A percentile compares a stretch with the other conserved stretches of the same genome.
Conservation (phyloP, 805 yeast genomes). For the Cyberlindnera amylophila region DNA sequence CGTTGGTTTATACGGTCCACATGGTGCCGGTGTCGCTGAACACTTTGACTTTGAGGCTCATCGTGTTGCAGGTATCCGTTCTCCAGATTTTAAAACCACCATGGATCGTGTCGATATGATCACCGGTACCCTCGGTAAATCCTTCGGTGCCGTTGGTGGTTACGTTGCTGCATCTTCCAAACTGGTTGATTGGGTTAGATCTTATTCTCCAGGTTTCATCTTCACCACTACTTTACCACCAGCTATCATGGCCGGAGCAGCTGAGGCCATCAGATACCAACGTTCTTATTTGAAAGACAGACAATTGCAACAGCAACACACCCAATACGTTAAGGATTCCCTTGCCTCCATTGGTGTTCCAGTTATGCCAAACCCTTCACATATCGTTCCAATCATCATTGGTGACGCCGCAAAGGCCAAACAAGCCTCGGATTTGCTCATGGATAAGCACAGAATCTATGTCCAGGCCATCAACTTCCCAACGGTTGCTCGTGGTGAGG, state of each 20-base stretch:
- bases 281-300: conserved; percentile 75
- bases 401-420: conserved; percentile 95
- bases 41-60: conserved; percentile 88
- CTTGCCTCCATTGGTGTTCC: conserved; percentile 78
- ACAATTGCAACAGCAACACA: conserved; percentile 77
- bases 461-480: conserved; percentile 99
- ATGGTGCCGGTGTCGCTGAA: conserved; percentile 99
- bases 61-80: conserved; percentile 58
- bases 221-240: conserved; percentile 98
- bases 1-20: conserved; percentile 98
- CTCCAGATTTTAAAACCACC: conserved; percentile 53
- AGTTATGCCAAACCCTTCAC: conserved; percentile 96
- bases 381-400: conserved; percentile 90
- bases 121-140: conserved; percentile 97
- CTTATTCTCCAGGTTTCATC: conserved; percentile 95
- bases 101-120: conserved; percentile 92
- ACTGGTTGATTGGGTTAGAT: conserved; percentile 92
- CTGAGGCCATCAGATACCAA: conserved; percentile 81
- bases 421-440: conserved; percentile 81
- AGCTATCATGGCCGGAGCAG: conserved; percentile 94
- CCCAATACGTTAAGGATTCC: conserved; percentile 76
- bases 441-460: conserved; percentile 80
- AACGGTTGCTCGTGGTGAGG: conserved; percentile 93
- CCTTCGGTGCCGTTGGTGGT: conserved; percentile 97
- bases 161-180: conserved; percentile 85